A percentile compares a stretch with the other conserved stretches of the same genome.
phyloP scores from a whole-genome alignment of 129 eudicot species.

The Artemisia tridentata region DNA sequence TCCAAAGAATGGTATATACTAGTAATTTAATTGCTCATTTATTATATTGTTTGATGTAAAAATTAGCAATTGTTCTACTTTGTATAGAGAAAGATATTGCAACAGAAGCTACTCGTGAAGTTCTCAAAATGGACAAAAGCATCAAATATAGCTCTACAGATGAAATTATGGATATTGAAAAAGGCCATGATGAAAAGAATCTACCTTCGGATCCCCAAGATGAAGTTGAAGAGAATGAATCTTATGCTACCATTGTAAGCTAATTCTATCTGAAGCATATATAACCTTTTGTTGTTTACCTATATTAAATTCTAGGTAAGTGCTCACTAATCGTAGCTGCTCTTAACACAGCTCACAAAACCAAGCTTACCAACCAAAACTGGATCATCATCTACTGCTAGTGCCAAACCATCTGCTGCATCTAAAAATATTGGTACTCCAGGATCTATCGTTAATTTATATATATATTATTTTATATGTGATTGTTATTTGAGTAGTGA shows the following conservation, averaged over 20 bases:
- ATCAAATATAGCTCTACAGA: not conserved
- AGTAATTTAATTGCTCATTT: not conserved
- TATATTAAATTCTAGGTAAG: not conserved
- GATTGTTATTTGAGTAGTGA: not conserved
- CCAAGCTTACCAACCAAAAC: too few species aligned
- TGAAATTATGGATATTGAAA: not conserved
- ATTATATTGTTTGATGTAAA: not conserved
- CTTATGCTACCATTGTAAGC: slow-evolving; percentile 21
- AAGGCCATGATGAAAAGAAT: slow-evolving; percentile 4
- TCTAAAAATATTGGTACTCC: too few species aligned
- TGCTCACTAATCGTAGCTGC: not conserved
- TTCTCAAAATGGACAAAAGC: not conserved
- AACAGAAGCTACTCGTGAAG: slow-evolving; percentile 11
- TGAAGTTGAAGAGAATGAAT: not conserved
- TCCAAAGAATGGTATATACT: slow-evolving; percentile 15
- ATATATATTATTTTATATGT: not conserved
- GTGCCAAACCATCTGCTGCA: not conserved
- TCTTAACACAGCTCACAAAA: not conserved
- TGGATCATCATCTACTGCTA: not conserved
- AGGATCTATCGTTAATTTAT: too few species aligned
- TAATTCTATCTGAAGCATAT: not conserved
- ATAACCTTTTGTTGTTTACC: not conserved
- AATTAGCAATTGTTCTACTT: not conserved
- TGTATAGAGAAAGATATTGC: not conserved
- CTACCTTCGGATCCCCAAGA: not conserved